phyloP scores from a whole-genome alignment of 495 filamentous ascomycete species.

The Aspergillus saccharolyticus region DNA sequence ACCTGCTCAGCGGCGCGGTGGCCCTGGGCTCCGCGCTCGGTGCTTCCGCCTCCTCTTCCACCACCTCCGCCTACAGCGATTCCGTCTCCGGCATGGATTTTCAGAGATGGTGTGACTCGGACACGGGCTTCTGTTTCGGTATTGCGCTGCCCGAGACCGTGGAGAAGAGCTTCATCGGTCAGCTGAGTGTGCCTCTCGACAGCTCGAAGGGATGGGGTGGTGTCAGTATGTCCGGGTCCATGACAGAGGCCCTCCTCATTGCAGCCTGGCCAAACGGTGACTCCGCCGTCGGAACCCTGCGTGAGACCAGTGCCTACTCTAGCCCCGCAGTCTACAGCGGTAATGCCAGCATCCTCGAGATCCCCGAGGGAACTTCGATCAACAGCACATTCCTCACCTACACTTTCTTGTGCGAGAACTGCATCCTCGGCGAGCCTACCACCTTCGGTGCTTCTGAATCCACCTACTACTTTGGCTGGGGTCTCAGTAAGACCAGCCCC shows the following conservation, averaged over 20 bases:
- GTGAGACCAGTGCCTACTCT: constrained; percentile 26
- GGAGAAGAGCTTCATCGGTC: constrained; percentile 34
- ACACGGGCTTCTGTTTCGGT: constrained; percentile 31
- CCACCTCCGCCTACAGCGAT: constrained; percentile 29
- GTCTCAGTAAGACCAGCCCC: constrained; percentile 18
- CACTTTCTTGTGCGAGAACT: constrained; percentile 34
- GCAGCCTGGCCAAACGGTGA: constrained; percentile 34
- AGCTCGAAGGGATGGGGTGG: constrained; percentile 27
- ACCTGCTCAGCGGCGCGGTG: constrained; percentile 6
- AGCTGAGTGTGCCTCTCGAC: constrained; percentile 24
- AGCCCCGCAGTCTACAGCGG: constrained; percentile 15
- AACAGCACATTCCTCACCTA: constrained; percentile 34
- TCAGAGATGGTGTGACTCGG: constrained; percentile 25
- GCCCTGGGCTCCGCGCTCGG: constrained; percentile 13
- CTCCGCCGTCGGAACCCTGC: constrained; percentile 28
- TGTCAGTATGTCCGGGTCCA: constrained; percentile 25
- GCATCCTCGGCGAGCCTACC: constrained; percentile 20
- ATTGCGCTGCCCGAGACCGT: constrained; percentile 30
- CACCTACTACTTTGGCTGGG: constrained; percentile 26
- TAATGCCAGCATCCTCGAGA: constrained; percentile 23
- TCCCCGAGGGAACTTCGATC: constrained; percentile 29
- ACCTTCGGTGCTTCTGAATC: constrained; percentile 16
- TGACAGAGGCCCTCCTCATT: constrained; percentile 34
- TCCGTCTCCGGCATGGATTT: constrained; percentile 32
- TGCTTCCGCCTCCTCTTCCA: constrained; percentile 10